Evolutionary conservation across 2,329 filamentous ascomycete genomes (phyloP).

Genomic region (Fusarium goolgardi): DNA sequence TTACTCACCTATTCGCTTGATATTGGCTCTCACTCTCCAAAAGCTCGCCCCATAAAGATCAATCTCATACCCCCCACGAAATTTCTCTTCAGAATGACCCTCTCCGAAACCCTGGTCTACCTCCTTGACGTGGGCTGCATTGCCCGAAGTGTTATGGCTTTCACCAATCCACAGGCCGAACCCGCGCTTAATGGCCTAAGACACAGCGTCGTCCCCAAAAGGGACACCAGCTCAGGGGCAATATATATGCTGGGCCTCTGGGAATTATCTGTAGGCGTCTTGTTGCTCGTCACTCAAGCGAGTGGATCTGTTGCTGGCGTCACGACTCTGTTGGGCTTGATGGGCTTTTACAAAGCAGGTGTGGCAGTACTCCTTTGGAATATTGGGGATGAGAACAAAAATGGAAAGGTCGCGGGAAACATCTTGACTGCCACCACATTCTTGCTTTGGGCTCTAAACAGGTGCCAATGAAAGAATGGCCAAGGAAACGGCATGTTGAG

Average conservation of each 20-base stretch:
- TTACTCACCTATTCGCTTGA: neutral
- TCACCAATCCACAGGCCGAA: conserved; percentile 16
- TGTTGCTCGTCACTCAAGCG: neutral
- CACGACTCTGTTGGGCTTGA: neutral
- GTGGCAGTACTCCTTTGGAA: neutral
- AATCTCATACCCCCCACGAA: accelerated
- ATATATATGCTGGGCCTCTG: conserved; percentile 18
- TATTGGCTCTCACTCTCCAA: neutral
- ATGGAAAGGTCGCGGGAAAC: neutral
- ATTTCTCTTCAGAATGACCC: neutral
- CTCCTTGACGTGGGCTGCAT: neutral
- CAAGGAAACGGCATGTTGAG: too few species aligned
- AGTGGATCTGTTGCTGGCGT: neutral
- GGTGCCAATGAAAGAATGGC: neutral
- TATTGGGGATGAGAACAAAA: neutral
- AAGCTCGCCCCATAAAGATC: neutral
- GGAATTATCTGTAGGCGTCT: conserved; percentile 1
- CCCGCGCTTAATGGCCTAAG: conserved; percentile 10
- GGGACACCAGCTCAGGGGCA: neutral
- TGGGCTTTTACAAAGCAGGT: conserved; percentile 11
- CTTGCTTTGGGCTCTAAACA: neutral
- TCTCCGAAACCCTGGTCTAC: neutral
- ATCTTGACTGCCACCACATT: neutral
- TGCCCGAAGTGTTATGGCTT: conserved; percentile 12
- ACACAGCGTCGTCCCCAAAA: neutral